phyloP scores from a whole-genome alignment of 495 filamentous ascomycete genomes.

The Penicillium angulare region DNA sequence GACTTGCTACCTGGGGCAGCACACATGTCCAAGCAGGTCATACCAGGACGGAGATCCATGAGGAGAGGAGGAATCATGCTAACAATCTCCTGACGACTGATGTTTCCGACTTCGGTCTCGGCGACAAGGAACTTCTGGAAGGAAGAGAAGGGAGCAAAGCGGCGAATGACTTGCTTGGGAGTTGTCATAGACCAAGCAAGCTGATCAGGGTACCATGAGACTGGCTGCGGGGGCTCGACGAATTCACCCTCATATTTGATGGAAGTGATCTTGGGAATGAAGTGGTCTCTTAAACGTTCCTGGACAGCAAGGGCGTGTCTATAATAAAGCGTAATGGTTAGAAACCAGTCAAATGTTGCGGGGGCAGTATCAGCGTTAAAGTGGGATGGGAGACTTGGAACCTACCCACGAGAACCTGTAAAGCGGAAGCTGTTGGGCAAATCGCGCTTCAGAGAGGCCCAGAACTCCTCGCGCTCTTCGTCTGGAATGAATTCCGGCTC shows the following conservation, averaged over 20 bases:
- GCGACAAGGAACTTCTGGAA: slow-evolving; percentile 99
- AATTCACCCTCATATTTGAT: slow-evolving; percentile 75
- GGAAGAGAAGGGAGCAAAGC: slow-evolving; percentile 84
- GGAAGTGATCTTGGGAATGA: slow-evolving; percentile 83
- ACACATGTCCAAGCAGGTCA: slow-evolving; percentile 92
- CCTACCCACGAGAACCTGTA: slow-evolving; percentile 82
- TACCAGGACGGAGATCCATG: slow-evolving; percentile 85
- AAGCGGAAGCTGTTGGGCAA: slow-evolving; percentile 96
- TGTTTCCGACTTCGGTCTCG: slow-evolving; percentile 95
- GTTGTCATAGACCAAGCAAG: slow-evolving; percentile 97
- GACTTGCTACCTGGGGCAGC: slow-evolving; percentile 96
- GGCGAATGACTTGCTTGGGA: slow-evolving; percentile 87
- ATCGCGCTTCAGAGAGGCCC: slow-evolving; percentile 73
- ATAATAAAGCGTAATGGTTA: slow-evolving; percentile 11
- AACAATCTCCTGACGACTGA: slow-evolving; percentile 93
- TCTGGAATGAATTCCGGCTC: slow-evolving; percentile 66
- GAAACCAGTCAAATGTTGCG: slow-evolving; percentile 1
- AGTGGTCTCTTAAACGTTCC: slow-evolving; percentile 76
- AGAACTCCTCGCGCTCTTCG: slow-evolving; percentile 74
- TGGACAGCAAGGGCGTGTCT: slow-evolving; percentile 87
- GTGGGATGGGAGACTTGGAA: slow-evolving; percentile 9
- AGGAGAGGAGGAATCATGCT: slow-evolving; percentile 98
- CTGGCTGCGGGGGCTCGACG: slow-evolving; percentile 75
- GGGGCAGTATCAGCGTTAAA: neutral
- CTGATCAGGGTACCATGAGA: slow-evolving; percentile 89